Percentiles rank a stretch among this genome's conserved stretches.
Evolutionary conservation across 2,329 filamentous ascomycete species (phyloP).

Genomic region (Aspergillus luchuensis): DNA sequence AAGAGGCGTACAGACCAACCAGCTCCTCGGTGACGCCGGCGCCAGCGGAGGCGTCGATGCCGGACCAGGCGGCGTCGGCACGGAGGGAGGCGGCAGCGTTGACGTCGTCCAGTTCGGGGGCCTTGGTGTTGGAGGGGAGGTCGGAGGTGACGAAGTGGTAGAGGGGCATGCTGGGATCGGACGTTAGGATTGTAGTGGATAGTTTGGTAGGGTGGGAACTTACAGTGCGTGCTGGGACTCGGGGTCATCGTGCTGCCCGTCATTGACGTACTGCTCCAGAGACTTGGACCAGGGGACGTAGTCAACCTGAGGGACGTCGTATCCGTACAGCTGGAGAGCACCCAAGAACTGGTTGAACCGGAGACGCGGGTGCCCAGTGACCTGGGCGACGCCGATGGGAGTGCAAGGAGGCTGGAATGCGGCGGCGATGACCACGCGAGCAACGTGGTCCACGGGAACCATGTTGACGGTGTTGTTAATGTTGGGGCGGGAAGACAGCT

Average conservation of each 20-base stretch:
- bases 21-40: conserved; percentile 62
- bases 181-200: conserved; percentile 4
- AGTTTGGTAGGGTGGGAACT: conserved; percentile 19
- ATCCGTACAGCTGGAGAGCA: conserved; percentile 71
- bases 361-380: conserved; percentile 77
- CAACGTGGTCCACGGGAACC: conserved; percentile 83
- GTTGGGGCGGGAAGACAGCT: conserved; percentile 70
- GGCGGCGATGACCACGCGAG: conserved; percentile 74
- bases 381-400: conserved; percentile 67
- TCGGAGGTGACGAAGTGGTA: conserved; percentile 73
- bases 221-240: conserved; percentile 68
- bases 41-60: conserved; percentile 58
- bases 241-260: conserved; percentile 55
- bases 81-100: conserved; percentile 68
- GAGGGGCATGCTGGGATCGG: conserved; percentile 60
- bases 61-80: conserved; percentile 62
- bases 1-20: conserved; percentile 65
- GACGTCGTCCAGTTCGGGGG: conserved; percentile 72
- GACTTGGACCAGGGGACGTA: conserved; percentile 70
- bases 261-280: conserved; percentile 69
- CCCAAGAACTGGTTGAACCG: conserved; percentile 77
- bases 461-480: conserved; percentile 88
- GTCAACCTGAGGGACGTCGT: conserved; percentile 64
- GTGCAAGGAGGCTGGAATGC: conserved; percentile 64
- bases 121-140: conserved; percentile 68